Evolutionary conservation across 345 rosid genomes (phyloP).

Genomic region (Aegle marmelos): DNA sequence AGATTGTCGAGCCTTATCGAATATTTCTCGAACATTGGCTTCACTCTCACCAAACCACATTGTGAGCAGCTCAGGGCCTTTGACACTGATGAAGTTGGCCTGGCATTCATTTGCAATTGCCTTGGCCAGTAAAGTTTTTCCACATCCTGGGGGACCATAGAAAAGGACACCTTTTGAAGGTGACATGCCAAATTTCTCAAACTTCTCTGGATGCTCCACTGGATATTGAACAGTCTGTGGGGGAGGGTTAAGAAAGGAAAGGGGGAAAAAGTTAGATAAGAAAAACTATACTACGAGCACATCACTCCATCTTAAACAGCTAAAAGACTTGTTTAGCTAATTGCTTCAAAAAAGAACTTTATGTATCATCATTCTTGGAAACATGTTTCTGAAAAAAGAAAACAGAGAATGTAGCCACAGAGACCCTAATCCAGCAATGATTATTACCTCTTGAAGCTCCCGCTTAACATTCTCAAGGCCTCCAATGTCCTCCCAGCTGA

Average conservation of each 20-base stretch:
- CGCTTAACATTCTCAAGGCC: constrained; percentile 71
- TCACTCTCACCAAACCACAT: constrained; percentile 90
- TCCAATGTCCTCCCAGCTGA: constrained; percentile 70
- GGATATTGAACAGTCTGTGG: constrained; percentile 71
- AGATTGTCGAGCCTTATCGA: constrained; percentile 68
- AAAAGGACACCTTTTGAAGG: constrained; percentile 77
- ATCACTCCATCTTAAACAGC: too few species aligned
- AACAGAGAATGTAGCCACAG: background rate
- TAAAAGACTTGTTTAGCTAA: background rate
- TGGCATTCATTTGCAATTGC: constrained; percentile 74
- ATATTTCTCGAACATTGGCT: constrained; percentile 70
- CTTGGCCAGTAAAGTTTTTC: constrained; percentile 64
- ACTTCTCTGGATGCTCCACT: constrained; percentile 82
- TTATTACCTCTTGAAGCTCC: constrained; percentile 67
- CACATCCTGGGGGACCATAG: constrained; percentile 77
- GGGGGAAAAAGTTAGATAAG: background rate
- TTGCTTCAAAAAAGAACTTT: background rate
- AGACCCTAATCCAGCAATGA: background rate
- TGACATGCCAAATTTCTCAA: constrained; percentile 76
- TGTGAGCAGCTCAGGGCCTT: constrained; percentile 71
- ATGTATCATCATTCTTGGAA: background rate
- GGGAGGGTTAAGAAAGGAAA: background rate
- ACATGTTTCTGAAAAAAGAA: background rate
- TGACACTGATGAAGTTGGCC: constrained; percentile 70
- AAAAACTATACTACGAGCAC: background rate